Evolutionary conservation across 1,139 yeast genomes (phyloP).

Genomic region (Taphrina confusa): DNA sequence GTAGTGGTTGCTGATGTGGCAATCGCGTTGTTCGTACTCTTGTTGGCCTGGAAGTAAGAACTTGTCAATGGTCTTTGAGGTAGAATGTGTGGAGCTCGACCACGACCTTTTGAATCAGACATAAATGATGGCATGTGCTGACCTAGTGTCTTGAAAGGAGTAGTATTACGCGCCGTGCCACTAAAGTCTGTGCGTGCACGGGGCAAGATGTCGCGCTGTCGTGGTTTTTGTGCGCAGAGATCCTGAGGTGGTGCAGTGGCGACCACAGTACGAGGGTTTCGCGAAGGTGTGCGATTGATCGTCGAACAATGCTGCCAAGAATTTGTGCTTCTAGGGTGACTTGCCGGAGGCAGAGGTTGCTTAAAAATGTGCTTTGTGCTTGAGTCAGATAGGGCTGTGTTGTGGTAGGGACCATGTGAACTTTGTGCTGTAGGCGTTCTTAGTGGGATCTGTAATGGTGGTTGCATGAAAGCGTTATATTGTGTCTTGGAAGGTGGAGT

Average conservation of each 20-base stretch:
- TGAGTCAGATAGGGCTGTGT: too few species aligned
- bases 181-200: neutral
- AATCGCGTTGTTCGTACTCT: too few species aligned
- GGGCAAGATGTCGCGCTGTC: neutral
- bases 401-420: neutral
- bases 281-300: neutral
- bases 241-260: neutral
- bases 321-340: too few species aligned
- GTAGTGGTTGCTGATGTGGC: too few species aligned
- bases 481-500: too few species aligned
- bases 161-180: neutral
- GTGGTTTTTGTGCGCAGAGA: neutral
- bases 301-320: too few species aligned
- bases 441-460: neutral
- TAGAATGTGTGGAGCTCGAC: neutral
- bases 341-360: neutral
- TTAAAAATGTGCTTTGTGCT: neutral
- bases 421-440: slow-evolving; percentile 4
- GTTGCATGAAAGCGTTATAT: too few species aligned
- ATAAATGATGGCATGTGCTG: neutral
- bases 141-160: neutral
- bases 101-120: neutral
- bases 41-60: neutral
- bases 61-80: neutral
- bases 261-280: neutral